These are phyloP conservation scores for Serendipita sp. DNA, from an alignment of 768 basidiomycete genomes.

Conservation along the genomic window DNA sequence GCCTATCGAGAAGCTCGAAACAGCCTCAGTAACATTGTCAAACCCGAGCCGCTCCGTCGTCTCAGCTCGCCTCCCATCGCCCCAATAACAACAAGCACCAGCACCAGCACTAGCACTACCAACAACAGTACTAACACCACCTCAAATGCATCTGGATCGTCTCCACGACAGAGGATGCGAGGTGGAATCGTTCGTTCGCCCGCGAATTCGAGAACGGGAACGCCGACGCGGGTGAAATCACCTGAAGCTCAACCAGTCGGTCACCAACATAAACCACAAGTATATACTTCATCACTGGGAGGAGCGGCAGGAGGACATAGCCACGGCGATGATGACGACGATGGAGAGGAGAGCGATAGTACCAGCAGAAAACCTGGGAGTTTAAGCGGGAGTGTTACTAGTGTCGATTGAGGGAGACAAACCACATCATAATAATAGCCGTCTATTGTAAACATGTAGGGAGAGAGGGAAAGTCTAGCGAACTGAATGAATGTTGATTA, in stretches of 20 bases:
- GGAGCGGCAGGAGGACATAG: no score
- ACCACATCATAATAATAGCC: no score
- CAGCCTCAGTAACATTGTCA: background rate
- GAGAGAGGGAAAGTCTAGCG: no score
- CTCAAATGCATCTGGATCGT: no score
- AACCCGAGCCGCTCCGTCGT: background rate
- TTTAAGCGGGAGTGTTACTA: background rate
- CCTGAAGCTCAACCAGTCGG: background rate
- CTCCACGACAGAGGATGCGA: background rate
- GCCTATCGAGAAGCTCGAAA: background rate
- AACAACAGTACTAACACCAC: no score
- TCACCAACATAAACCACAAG: background rate
- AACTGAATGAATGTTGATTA: background rate
- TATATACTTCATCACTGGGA: no score
- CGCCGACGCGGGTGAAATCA: constrained; percentile 1
- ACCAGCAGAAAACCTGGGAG: background rate
- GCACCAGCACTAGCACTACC: no score
- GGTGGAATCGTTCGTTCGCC: constrained; percentile 1
- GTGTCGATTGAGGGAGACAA: background rate
- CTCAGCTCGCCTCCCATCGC: background rate
- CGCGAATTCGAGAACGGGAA: background rate
- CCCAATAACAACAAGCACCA: no score
- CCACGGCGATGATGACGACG: background rate
- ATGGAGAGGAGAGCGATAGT: background rate
- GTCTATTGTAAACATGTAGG: no score